Base-by-base conservation (phyloP, 305 asterid genomes). In the Fraxinus xanthoxyloides region DNA sequence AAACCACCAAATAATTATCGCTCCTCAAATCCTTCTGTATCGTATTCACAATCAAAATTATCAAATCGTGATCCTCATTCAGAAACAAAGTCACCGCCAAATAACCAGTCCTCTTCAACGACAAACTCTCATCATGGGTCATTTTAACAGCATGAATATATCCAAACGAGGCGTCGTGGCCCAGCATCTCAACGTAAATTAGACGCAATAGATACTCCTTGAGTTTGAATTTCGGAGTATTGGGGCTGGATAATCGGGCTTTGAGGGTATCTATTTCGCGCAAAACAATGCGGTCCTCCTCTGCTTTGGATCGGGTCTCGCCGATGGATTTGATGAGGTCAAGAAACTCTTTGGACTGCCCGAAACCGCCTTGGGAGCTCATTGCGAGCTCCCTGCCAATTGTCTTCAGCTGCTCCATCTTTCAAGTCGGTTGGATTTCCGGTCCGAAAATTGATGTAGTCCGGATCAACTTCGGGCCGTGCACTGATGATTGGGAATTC, bases 21-120 rank as follows among this genome's bases (percentile, higher is more conserved):
- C 98, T 94, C 86, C 91, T 96, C 92, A 96, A 86, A 87, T 96
- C 98, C 93, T 96, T 96, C 92, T 96, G 99, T 54, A 96, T 96
- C 74, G 99, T 94, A 86, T 96, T 96, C n/a, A 96, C 98, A 40
- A 94, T 96, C 91, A 96, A 74, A 35, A 96, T 96, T 73, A 96
- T 96, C 91, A 96, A 89, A 85, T 96, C 98, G 82, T 94, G 99
- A 85, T 96, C 99, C 88, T 96, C 99, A n/a, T 93, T 94, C 84
- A 96, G 65, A 43, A 96, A 96, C 88, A 94, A 81, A 69, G 98
- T 96, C 19, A 96, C 98, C 13, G 98, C 97, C 89, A 96, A 84
- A 86, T 96, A 94, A 3, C 98, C 99, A 72, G 98, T 92, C 77
- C 98, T 85, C 54, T 96, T 96, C 77, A 92, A 81, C 86, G 77